Evolutionary conservation across 176 grass and related monocot genomes (phyloP), one percentile per base, ranked within the genome.

Genomic region (Musa acuminata): DNA sequence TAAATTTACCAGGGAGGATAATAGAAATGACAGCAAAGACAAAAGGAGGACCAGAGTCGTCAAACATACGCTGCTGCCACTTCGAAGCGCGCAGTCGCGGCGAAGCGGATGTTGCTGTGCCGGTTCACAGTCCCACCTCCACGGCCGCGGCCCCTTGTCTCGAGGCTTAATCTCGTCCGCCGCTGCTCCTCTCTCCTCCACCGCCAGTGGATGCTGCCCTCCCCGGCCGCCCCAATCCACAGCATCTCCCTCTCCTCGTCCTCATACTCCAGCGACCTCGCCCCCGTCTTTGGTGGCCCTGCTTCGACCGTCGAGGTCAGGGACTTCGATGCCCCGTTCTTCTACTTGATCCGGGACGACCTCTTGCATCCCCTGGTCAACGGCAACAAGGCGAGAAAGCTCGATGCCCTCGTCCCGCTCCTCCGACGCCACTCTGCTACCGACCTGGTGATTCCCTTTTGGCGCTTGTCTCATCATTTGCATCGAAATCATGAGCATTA

Each of bases 351-450:
- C 48, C 85, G 90, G 8, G 94, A 93, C 76, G 90, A 97, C 73
- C 83, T 97, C 67, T 81, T 97, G 77, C 90, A 97, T n/a, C 90
- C 94, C 16, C 75, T 97, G 57, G 79, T 84, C 12, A 97, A 93
- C 69, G 90, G 94, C 50, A 97, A 97, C 81, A 97, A 97, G 87
- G 83, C 94, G 52, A 90, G 87, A 27, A 97, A 97, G 84, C 90
- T 97, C 48, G 90, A 97, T 73, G 87, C 90, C 27, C 82, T 97
- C 26, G 83, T 93, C 51, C 94, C 90, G 27, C 79, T 91, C 76
- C 81, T 93, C 73, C 83, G 67, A 53, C 66, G 22, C 35, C 60
- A 55, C 57, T 72, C 85, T 16, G 79, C 85, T 52, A 90, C 93
- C 17, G 75, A 49, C 72, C 21, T 82, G 48, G 7, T 65, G 51